Conservation (phyloP, 345 rosid genomes). For the Nasturtium officinale region DNA sequence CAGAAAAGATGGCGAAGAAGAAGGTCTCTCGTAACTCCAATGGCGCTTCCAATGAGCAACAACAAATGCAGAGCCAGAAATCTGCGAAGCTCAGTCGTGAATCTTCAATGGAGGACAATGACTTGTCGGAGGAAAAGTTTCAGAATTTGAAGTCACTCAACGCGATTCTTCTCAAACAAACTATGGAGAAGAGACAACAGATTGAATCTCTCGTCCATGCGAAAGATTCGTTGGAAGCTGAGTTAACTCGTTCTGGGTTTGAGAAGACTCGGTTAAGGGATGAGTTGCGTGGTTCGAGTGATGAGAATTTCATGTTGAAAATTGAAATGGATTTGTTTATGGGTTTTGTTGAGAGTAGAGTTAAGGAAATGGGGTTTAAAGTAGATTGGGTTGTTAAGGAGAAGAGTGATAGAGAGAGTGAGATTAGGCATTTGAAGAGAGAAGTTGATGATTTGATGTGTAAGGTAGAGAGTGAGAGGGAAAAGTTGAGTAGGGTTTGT, state of each 20-base stretch:
- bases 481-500: constrained; percentile 37
- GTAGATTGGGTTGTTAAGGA: constrained; percentile 43
- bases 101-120: constrained; percentile 48
- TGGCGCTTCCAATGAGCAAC: constrained; percentile 30
- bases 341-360: constrained; percentile 50
- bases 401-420: constrained; percentile 48
- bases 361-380: constrained; percentile 47
- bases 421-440: constrained; percentile 49
- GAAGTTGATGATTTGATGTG: constrained; percentile 44
- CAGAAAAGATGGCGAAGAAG: constrained; percentile 39
- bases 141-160: constrained; percentile 65
- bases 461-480: constrained; percentile 51
- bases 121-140: constrained; percentile 52
- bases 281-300: constrained; percentile 46
- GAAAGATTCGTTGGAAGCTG: constrained; percentile 52
- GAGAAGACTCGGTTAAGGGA: constrained; percentile 44
- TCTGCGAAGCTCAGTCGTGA: constrained; percentile 25
- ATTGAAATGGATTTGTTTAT: constrained; percentile 52
- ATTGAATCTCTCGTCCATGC: constrained; percentile 55
- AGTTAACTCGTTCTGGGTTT: constrained; percentile 44
- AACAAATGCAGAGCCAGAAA: constrained; percentile 26
- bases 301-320: constrained; percentile 50
- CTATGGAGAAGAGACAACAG: constrained; percentile 58
- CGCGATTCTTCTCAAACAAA: constrained; percentile 62
- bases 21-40: constrained; percentile 36